These are phyloP conservation scores for Pythium vanterpoolii DNA, from an alignment of 352 stramenopile genomes.

Conservation along the genomic window DNA sequence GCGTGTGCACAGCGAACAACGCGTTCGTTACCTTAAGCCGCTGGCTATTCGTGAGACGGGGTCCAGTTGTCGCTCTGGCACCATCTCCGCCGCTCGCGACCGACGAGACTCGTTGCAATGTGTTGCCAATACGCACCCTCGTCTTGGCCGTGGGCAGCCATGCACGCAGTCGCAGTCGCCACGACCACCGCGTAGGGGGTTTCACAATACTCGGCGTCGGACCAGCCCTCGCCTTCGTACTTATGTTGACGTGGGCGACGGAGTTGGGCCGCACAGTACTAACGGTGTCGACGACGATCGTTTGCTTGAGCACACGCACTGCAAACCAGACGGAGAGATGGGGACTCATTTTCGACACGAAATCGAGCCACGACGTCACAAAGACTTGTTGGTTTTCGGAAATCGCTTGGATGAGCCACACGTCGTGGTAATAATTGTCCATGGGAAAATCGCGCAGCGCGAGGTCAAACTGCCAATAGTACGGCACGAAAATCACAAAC, in stretches of 20 bases:
- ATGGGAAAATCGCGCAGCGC: constrained; percentile 12
- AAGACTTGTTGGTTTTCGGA: constrained; percentile 26
- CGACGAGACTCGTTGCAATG: not conserved
- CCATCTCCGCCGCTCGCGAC: not conserved
- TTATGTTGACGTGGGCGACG: not conserved
- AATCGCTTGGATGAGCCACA: constrained; percentile 18
- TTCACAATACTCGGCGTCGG: no score
- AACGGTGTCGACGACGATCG: constrained; percentile 3
- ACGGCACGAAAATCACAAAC: constrained; percentile 18
- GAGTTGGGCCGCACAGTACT: not conserved
- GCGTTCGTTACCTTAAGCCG: not conserved
- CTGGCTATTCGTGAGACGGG: not conserved
- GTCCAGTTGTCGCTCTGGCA: no score
- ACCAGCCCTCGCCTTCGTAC: no score
- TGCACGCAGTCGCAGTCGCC: not conserved
- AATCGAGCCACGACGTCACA: constrained; percentile 21
- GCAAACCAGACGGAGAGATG: not conserved
- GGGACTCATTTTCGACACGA: constrained; percentile 1
- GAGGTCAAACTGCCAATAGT: constrained; percentile 15
- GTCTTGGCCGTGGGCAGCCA: not conserved
- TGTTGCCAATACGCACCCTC: not conserved
- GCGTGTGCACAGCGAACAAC: not conserved
- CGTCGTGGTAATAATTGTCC: constrained; percentile 18
- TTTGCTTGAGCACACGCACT: not conserved
- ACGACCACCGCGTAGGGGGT: no score